Evolutionary conservation across 2,329 filamentous ascomycete species (phyloP), one percentile per base, ranked within the genome.

Genomic region (Aspergillus ruber): DNA sequence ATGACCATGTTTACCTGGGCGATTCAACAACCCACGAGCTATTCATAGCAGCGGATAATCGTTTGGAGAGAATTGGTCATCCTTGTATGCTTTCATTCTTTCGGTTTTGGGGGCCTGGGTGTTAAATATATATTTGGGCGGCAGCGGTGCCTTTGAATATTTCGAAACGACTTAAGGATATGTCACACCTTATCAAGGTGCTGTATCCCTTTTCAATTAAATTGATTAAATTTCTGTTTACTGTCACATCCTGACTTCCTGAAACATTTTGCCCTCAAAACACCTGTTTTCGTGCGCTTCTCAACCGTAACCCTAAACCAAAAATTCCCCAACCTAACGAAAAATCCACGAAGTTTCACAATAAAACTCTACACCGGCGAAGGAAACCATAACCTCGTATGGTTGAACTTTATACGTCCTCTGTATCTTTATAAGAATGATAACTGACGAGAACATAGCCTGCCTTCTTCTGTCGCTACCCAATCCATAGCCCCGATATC

Each of bases 281-380:
- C 72, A 0, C 69, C 69, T 0, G 57, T 73, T 32, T 73, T 74
- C 44, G 53, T 71, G 12, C 68, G 70, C 1, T 75, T 75, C 57
- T 73, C 68, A 0, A 75, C 72, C 2, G 72, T 74, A 36, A 72
- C 68, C 0, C 62, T 68, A 4, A 71, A 67, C 3, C 64, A 67
- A 15, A 73, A 72, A 48, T 73, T 66, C 44, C 65, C 74, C 4
- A 74, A 76, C 47, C 61, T 69, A 46, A 73, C 68, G 8, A 65
- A 74, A 20, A 72, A 77, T 48, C 70, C 71, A 2, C 67, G 74
- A 46, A 74, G 74, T 0, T 75, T 76, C 38, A 72, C 74, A 6
- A 70, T 77, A 58, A 77, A 77, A 52, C 71, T 76, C 50, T 73
- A 74, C 46, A 77, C 74, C 0, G 63, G 64, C 32, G 72, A 77